Conservation (phyloP, 179 eudicot species). For the Vitellaria paradoxa region DNA sequence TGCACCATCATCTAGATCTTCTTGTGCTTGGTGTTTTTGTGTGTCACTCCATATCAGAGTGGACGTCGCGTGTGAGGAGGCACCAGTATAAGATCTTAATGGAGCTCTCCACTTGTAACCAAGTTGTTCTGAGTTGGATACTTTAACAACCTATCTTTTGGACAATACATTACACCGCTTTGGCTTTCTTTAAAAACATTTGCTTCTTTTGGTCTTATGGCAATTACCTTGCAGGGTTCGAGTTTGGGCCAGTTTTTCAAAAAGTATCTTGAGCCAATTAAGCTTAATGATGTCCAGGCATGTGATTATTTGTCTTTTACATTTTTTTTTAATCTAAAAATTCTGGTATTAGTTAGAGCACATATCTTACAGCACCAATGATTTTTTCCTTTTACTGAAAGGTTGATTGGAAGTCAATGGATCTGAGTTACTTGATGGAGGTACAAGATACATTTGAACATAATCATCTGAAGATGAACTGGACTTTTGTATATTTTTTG, state of each 20-base stretch:
- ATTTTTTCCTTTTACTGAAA: constrained; percentile 25
- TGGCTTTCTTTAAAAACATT: no score
- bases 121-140: no score
- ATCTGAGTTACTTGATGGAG: constrained; percentile 90
- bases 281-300: constrained; percentile 83
- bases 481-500: neutral
- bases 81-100: no score
- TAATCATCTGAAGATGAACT: neutral
- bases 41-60: no score
- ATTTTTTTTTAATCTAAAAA: neutral
- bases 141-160: no score
- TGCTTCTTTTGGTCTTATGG: neutral
- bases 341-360: constrained; percentile 14
- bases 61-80: no score
- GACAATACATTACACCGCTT: no score
- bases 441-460: constrained; percentile 31
- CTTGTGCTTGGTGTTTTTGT: no score
- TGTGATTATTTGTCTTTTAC: constrained; percentile 22
- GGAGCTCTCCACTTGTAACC: no score
- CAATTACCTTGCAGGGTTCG: constrained; percentile 68
- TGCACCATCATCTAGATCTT: no score
- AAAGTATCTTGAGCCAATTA: constrained; percentile 90
- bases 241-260: constrained; percentile 94
- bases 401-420: constrained; percentile 96
- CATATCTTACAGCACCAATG: neutral